Conservation (phyloP, 108 stramenopile genomes). For the Cyclotella choctawhatcheeana region DNA sequence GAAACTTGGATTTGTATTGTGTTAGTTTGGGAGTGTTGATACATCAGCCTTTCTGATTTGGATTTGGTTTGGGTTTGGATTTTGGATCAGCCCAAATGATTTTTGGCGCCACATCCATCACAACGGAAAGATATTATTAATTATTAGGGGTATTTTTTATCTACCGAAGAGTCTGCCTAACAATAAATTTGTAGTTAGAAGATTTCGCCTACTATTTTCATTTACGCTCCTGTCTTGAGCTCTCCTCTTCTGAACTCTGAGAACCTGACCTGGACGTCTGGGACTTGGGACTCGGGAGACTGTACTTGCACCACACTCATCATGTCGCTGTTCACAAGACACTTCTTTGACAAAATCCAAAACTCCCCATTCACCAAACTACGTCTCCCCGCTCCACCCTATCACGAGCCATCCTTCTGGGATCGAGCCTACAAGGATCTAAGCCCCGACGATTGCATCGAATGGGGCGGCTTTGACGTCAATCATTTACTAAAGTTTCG, state of each 20-base stretch:
- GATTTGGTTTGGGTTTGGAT: too few relatives aligned
- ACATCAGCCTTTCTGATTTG: too few relatives aligned
- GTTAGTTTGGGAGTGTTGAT: background rate
- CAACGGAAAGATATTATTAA: too few relatives aligned
- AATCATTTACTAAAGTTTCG: constrained; percentile 38
- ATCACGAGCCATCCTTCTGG: constrained; percentile 65
- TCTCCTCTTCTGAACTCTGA: background rate
- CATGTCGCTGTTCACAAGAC: constrained; percentile 34
- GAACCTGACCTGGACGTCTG: background rate
- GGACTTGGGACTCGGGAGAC: background rate
- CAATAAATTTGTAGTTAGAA: too few relatives aligned
- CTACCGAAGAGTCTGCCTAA: background rate
- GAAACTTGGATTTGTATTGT: background rate
- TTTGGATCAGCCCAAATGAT: too few relatives aligned
- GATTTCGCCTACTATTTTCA: too few relatives aligned
- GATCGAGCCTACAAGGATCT: constrained; percentile 62
- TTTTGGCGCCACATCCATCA: too few relatives aligned
- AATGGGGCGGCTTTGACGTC: constrained; percentile 78
- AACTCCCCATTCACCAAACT: constrained; percentile 40
- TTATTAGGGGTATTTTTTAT: background rate
- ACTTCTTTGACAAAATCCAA: constrained; percentile 47
- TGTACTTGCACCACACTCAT: background rate
- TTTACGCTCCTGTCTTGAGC: too few relatives aligned
- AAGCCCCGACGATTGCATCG: constrained; percentile 59
- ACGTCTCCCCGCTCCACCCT: constrained; percentile 76